phyloP scores from a whole-genome alignment of 768 basidiomycete genomes.

The Gymnopilus dilepis region DNA sequence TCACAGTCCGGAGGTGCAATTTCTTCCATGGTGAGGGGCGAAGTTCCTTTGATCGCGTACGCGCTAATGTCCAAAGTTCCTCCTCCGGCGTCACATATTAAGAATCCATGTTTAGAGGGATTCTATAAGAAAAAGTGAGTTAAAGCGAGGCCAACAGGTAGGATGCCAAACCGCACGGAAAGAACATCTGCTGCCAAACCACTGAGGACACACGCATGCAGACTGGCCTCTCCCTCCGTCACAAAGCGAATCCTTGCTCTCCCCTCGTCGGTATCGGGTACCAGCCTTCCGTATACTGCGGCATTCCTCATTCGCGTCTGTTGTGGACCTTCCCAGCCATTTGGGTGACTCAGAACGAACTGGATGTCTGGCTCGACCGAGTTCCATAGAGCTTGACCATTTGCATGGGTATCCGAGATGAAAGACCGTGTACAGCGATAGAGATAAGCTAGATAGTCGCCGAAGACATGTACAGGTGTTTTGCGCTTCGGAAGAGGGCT shows the following conservation, averaged over 20 bases:
- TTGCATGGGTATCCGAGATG: conserved; percentile 85
- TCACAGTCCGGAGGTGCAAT: conserved; percentile 83
- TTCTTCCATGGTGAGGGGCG: conserved; percentile 80
- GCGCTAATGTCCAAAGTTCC: conserved; percentile 84
- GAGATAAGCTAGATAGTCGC: conserved; percentile 78
- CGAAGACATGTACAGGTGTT: conserved; percentile 75
- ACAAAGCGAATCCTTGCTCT: conserved; percentile 79
- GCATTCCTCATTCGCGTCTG: conserved; percentile 79
- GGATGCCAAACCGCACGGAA: conserved; percentile 49
- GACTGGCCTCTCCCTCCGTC: conserved; percentile 83
- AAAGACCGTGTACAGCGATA: conserved; percentile 76
- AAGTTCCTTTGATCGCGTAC: conserved; percentile 72
- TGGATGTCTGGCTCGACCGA: conserved; percentile 72
- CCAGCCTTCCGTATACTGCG: conserved; percentile 72
- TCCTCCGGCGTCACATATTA: conserved; percentile 82
- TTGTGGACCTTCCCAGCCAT: conserved; percentile 83
- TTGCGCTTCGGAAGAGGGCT: conserved; percentile 70
- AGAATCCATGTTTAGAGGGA: conserved; percentile 76
- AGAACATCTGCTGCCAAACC: conserved; percentile 81
- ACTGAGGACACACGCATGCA: conserved; percentile 80
- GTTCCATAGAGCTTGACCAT: conserved; percentile 71
- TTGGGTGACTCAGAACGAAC: conserved; percentile 80
- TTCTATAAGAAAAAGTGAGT: conserved; percentile 46
- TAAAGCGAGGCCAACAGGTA: background rate
- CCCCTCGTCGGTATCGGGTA: conserved; percentile 76